phyloP scores from a whole-genome alignment of 225 moss, liverwort and hornwort species.

The Bryoerythrophyllum caledonicum region DNA sequence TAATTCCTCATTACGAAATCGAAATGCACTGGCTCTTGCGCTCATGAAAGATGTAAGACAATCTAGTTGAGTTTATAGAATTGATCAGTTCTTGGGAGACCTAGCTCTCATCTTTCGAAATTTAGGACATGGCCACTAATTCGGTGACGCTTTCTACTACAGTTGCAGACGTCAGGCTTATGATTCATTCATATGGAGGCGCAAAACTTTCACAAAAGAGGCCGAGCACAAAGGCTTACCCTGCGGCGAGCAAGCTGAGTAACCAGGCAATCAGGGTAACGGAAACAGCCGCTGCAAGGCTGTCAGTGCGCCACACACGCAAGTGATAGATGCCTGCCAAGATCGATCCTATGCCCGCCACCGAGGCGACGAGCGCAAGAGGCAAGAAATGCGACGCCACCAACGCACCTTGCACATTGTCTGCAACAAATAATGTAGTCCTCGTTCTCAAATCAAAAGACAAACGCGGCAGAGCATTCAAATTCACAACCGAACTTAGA shows the following conservation, averaged over 20 bases:
- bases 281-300: slow-evolving; percentile 51
- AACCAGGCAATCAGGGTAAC: slow-evolving; percentile 45
- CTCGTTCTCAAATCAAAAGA: neutral
- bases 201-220: neutral
- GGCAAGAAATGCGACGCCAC: slow-evolving; percentile 42
- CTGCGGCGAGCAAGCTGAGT: slow-evolving; percentile 46
- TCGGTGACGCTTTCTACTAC: neutral
- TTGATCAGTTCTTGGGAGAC: no score
- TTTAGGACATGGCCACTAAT: no score
- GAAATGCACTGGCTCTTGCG: neutral
- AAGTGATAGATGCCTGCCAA: slow-evolving; percentile 53
- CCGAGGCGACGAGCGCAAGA: slow-evolving; percentile 45
- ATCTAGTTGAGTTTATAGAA: no score
- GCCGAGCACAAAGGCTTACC: slow-evolving; percentile 27
- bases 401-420: slow-evolving; percentile 31
- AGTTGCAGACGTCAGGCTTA: neutral
- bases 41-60: neutral
- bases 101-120: no score
- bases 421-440: slow-evolving; percentile 1
- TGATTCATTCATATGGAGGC: no score
- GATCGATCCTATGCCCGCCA: slow-evolving; percentile 42
- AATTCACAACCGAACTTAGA: neutral
- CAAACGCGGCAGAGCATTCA: neutral
- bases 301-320: slow-evolving; percentile 59
- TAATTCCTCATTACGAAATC: neutral